These are phyloP conservation scores for Penicillium turbatum DNA, from an alignment of 495 filamentous ascomycete genomes.

Conservation along the genomic window DNA sequence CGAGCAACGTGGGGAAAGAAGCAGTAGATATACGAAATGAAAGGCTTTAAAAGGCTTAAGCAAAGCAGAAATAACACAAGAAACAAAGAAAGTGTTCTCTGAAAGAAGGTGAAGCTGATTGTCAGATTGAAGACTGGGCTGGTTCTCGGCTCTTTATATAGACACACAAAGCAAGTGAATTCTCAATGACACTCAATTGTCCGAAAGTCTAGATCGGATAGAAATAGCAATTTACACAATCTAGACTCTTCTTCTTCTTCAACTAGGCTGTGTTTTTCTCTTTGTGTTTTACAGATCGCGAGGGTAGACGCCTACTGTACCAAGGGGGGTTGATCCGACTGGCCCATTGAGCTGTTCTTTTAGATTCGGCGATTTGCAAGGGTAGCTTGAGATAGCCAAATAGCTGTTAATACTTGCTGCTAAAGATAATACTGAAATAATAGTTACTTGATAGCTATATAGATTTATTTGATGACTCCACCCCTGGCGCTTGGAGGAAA, in stretches of 20 bases:
- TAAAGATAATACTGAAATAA: neutral
- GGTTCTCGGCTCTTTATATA: conserved; percentile 11
- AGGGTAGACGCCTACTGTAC: conserved; percentile 6
- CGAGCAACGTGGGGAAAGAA: neutral
- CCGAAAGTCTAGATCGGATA: conserved; percentile 14
- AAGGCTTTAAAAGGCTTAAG: conserved; percentile 1
- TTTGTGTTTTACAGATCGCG: conserved; percentile 10
- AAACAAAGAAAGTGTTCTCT: conserved; percentile 8
- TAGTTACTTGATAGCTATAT: neutral
- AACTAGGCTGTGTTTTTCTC: neutral
- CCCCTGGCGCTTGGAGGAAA: conserved; percentile 29
- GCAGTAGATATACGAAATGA: neutral
- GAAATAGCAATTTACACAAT: conserved; percentile 14
- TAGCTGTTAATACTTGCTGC: neutral
- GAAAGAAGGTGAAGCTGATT: conserved; percentile 14
- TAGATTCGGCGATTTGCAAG: conserved; percentile 1
- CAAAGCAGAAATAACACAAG: neutral
- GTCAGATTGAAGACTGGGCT: conserved; percentile 1
- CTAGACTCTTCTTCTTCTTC: conserved; percentile 10
- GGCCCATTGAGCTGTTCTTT: neutral
- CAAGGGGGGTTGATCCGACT: neutral
- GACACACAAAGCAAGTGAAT: conserved; percentile 3
- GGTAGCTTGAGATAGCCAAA: conserved; percentile 3
- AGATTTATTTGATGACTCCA: conserved; percentile 16
- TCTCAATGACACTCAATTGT: conserved; percentile 6